Conservation (phyloP, 2,329 filamentous ascomycete species). For the Cercospora sp. region DNA sequence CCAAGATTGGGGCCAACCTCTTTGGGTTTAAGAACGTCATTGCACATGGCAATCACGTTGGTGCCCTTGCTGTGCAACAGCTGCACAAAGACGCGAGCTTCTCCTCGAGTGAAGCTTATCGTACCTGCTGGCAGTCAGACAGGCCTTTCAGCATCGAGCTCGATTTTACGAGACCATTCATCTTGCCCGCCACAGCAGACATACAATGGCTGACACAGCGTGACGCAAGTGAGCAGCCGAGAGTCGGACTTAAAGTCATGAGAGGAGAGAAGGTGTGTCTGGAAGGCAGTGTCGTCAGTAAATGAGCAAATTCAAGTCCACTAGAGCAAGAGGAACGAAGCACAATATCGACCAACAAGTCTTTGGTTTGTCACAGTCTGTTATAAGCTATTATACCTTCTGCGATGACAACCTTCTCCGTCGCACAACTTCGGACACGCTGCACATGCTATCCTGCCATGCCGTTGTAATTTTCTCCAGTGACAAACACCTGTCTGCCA, state of each 20-base stretch:
- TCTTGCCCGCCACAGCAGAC: constrained; percentile 13
- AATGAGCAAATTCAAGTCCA: background rate
- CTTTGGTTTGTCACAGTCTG: background rate
- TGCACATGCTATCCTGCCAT: background rate
- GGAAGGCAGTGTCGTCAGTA: background rate
- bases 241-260: background rate
- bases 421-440: background rate
- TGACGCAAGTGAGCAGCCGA: background rate
- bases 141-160: constrained; percentile 12
- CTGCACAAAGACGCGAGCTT: background rate
- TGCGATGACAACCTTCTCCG: background rate
- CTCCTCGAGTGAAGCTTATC: background rate
- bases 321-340: background rate
- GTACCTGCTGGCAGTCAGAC: constrained; percentile 9
- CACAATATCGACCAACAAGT: background rate
- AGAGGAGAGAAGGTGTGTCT: constrained; percentile 10
- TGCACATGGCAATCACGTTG: constrained; percentile 28
- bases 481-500: background rate
- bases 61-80: constrained; percentile 18
- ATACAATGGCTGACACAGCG: constrained; percentile 1
- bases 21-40: constrained; percentile 25
- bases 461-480: background rate
- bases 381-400: background rate
- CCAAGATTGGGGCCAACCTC: constrained; percentile 14
- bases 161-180: constrained; percentile 16